phyloP scores from a whole-genome alignment of 345 rosid species.

The Moringa oleifera region DNA sequence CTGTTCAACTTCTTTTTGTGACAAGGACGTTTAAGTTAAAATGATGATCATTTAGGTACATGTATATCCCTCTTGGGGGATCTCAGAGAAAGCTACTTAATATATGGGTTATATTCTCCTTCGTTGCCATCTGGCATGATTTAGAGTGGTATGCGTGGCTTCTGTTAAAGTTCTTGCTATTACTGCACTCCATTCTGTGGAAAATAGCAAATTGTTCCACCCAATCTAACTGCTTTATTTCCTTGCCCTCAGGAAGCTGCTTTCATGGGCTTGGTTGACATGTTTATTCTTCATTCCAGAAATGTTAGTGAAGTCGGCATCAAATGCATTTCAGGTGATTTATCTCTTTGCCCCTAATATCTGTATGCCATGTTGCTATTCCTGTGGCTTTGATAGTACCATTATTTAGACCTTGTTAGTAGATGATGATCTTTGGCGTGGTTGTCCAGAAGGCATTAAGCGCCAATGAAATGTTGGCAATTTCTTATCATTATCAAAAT shows the following conservation, averaged over 20 bases:
- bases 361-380: not conserved
- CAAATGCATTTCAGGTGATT: conserved; percentile 56
- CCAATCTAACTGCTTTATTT: conserved; percentile 21
- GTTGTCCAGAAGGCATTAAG: not conserved
- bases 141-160: conserved; percentile 70
- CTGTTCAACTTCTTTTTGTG: not conserved
- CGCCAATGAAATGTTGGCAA: not conserved
- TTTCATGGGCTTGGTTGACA: conserved; percentile 99
- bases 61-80: conserved; percentile 97
- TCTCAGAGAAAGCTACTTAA: conserved; percentile 74
- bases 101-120: conserved; percentile 88
- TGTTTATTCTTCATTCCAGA: conserved; percentile 94
- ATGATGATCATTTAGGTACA: conserved; percentile 46
- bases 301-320: conserved; percentile 72
- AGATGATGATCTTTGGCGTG: not conserved
- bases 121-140: conserved; percentile 97
- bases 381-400: not conserved
- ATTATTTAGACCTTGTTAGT: not conserved
- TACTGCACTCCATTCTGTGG: conserved; percentile 6
- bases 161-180: conserved; percentile 1
- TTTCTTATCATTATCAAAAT: not conserved
- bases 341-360: conserved; percentile 4
- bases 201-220: not conserved
- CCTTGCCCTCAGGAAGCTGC: conserved; percentile 72
- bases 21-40: not conserved